These are phyloP conservation scores for Malassezia caprae DNA, from an alignment of 1,284 basidiomycete genomes.

Conservation along the genomic window DNA sequence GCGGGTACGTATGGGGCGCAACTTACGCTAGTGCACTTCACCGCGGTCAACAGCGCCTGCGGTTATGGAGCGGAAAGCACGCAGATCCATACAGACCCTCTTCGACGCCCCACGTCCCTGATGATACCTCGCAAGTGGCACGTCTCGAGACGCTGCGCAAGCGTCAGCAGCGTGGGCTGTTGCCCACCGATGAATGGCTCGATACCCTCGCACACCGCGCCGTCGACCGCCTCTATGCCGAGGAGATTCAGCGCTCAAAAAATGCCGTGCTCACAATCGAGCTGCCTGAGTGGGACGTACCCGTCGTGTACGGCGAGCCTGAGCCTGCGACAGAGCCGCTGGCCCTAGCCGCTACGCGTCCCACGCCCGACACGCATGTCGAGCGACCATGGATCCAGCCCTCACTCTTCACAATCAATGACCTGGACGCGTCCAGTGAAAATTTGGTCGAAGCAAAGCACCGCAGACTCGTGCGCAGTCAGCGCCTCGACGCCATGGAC, in stretches of 20 bases:
- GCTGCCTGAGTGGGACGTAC: slow-evolving; percentile 91
- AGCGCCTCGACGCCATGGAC: slow-evolving; percentile 85
- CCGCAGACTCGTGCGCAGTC: slow-evolving; percentile 81
- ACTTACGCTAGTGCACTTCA: slow-evolving; percentile 61
- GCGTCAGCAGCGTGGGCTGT: slow-evolving; percentile 85
- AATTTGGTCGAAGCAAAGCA: slow-evolving; percentile 98
- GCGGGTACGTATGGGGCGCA: slow-evolving; percentile 56
- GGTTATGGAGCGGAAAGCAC: slow-evolving; percentile 69
- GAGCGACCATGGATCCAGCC: slow-evolving; percentile 49
- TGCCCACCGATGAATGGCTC: slow-evolving; percentile 90
- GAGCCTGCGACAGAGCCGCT: slow-evolving; percentile 16
- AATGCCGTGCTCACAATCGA: slow-evolving; percentile 75
- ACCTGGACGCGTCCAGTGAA: slow-evolving; percentile 78
- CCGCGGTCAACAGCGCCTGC: slow-evolving; percentile 63
- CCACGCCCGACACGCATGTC: slow-evolving; percentile 19
- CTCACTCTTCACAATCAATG: slow-evolving; percentile 69
- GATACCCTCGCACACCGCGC: slow-evolving; percentile 83
- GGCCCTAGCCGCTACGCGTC: neutral
- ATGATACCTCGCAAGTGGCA: slow-evolving; percentile 73
- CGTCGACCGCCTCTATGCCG: slow-evolving; percentile 61
- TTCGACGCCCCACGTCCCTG: slow-evolving; percentile 57
- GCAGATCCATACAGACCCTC: slow-evolving; percentile 75
- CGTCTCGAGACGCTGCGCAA: slow-evolving; percentile 90
- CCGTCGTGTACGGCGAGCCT: slow-evolving; percentile 75
- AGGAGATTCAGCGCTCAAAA: slow-evolving; percentile 24